These are phyloP conservation scores for Boletus smithii DNA, from an alignment of 1,284 basidiomycete species.

Conservation along the genomic window DNA sequence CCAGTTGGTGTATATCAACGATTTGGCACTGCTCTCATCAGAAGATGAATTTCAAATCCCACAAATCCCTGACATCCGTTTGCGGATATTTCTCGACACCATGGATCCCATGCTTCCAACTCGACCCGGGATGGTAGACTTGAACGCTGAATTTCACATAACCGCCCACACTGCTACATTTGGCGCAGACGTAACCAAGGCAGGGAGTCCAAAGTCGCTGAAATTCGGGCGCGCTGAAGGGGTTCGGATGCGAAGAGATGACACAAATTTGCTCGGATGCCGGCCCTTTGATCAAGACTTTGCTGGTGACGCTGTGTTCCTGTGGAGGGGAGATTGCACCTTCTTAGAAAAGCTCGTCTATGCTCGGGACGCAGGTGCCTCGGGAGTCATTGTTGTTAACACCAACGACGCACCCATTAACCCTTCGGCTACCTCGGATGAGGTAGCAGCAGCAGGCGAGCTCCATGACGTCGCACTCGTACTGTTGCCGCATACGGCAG, in stretches of 20 bases:
- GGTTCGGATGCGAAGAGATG: constrained; percentile 48
- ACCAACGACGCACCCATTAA: constrained; percentile 59
- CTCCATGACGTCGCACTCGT: constrained; percentile 58
- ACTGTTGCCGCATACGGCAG: constrained; percentile 52
- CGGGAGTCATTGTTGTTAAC: constrained; percentile 71
- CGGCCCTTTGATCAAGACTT: constrained; percentile 47
- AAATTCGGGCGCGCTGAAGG: constrained; percentile 51
- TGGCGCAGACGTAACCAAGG: constrained; percentile 55
- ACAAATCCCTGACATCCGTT: constrained; percentile 46
- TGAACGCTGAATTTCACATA: constrained; percentile 46
- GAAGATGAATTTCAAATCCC: constrained; percentile 29
- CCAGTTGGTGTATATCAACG: constrained; percentile 78
- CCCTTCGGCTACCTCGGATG: constrained; percentile 60
- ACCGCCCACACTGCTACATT: constrained; percentile 68
- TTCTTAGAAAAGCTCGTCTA: constrained; percentile 75
- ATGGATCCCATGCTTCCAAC: constrained; percentile 44
- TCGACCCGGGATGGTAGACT: constrained; percentile 33
- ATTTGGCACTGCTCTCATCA: constrained; percentile 53
- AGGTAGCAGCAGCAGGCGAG: constrained; percentile 55
- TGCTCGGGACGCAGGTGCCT: constrained; percentile 65
- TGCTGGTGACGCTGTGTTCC: constrained; percentile 51
- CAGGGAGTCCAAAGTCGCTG: constrained; percentile 28
- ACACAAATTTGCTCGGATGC: constrained; percentile 58
- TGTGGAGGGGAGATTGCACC: constrained; percentile 72
- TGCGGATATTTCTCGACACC: constrained; percentile 57